Conservation (phyloP, 768 basidiomycete species). For the Pleurotus salmoneostramineus region DNA sequence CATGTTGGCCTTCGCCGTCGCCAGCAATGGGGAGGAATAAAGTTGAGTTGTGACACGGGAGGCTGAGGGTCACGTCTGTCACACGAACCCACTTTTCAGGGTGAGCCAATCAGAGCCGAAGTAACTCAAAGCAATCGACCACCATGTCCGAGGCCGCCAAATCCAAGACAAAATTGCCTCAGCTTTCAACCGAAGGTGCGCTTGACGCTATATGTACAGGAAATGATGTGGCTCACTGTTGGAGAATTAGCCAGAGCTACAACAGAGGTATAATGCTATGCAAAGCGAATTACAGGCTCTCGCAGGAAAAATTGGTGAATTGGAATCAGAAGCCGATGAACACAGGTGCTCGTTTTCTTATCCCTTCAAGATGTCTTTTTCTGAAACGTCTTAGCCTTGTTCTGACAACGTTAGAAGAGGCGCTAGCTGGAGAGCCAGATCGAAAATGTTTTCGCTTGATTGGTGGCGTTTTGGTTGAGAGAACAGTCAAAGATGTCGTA, state of each 20-base stretch:
- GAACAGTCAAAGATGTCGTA: slow-evolving; percentile 92
- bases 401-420: slow-evolving; percentile 80
- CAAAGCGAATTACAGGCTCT: slow-evolving; percentile 90
- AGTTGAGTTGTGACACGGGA: slow-evolving; percentile 25
- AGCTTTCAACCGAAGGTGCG: slow-evolving; percentile 73
- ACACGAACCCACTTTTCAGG: slow-evolving; percentile 18
- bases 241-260: slow-evolving; percentile 67
- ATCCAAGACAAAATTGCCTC: slow-evolving; percentile 52
- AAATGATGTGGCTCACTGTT: slow-evolving; percentile 27
- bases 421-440: slow-evolving; percentile 75
- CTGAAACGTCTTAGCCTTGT: slow-evolving; percentile 62
- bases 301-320: slow-evolving; percentile 91
- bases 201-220: slow-evolving; percentile 7
- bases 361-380: background rate
- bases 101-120: slow-evolving; percentile 42
- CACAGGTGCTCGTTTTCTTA: slow-evolving; percentile 63
- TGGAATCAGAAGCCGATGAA: slow-evolving; percentile 95
- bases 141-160: slow-evolving; percentile 49
- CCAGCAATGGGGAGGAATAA: slow-evolving; percentile 29
- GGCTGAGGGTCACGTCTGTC: slow-evolving; percentile 30
- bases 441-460: slow-evolving; percentile 96
- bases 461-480: slow-evolving; percentile 92
- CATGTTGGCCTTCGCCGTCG: slow-evolving; percentile 31
- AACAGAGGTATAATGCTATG: slow-evolving; percentile 74
- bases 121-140: slow-evolving; percentile 26